Evolutionary conservation across 768 basidiomycete species (phyloP).

Genomic region (Lepiota venenata): DNA sequence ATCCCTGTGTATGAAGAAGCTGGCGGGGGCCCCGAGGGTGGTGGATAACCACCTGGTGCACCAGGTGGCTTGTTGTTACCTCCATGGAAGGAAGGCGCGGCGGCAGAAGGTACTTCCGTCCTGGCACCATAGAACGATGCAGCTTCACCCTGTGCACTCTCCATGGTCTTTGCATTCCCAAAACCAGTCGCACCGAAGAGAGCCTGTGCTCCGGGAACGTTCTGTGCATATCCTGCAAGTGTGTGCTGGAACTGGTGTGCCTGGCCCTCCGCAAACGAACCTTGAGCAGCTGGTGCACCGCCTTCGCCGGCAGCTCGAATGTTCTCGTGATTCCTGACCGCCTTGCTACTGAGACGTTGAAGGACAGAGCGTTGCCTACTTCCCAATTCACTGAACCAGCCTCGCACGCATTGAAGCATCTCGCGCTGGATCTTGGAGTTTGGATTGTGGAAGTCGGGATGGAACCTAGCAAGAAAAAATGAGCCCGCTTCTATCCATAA

Average conservation of each 20-base stretch:
- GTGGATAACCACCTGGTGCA: constrained; percentile 21
- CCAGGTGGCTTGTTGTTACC: constrained; percentile 23
- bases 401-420: constrained; percentile 67
- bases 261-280: constrained; percentile 43
- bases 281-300: constrained; percentile 41
- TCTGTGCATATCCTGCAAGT: constrained; percentile 40
- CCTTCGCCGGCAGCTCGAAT: constrained; percentile 55
- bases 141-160: constrained; percentile 26
- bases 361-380: constrained; percentile 45
- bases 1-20: constrained; percentile 15
- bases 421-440: constrained; percentile 66
- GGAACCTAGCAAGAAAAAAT: constrained; percentile 51
- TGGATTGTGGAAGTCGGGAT: constrained; percentile 74
- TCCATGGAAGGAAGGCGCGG: constrained; percentile 8
- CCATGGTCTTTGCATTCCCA: constrained; percentile 22
- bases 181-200: constrained; percentile 28
- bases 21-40: constrained; percentile 17
- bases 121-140: constrained; percentile 25
- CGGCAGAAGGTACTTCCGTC: background rate
- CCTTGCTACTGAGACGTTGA: constrained; percentile 55
- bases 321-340: constrained; percentile 73
- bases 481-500: background rate
- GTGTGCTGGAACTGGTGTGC: constrained; percentile 48
- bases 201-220: constrained; percentile 46
- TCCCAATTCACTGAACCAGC: constrained; percentile 57